Evolutionary conservation across 73 alveolate species (phyloP).

Genomic region (Tetrahymena thermophila): DNA sequence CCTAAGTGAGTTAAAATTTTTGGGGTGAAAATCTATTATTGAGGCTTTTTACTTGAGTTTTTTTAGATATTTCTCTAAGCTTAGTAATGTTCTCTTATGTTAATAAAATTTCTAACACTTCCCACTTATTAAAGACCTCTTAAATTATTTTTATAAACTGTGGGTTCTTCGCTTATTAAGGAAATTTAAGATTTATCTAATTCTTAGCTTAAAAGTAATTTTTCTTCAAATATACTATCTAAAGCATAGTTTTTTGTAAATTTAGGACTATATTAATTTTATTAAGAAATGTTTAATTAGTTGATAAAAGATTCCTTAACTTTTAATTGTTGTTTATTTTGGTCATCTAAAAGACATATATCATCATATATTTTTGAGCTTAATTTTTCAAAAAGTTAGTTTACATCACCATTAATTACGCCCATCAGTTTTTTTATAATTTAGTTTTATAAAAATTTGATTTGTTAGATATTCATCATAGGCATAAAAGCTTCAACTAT

Average conservation of each 20-base stretch:
- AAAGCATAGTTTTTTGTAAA: not conserved
- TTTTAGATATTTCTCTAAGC: not conserved
- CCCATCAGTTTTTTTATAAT: not conserved
- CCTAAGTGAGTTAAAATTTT: not conserved
- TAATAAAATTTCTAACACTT: not conserved
- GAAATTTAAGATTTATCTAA: not conserved
- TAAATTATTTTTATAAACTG: no score
- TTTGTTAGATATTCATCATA: not conserved
- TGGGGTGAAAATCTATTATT: not conserved
- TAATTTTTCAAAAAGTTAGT: not conserved
- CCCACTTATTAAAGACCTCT: not conserved
- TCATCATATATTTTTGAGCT: not conserved
- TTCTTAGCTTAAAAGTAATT: not conserved
- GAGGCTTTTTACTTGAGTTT: not conserved
- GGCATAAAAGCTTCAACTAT: not conserved
- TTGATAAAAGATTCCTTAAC: not conserved
- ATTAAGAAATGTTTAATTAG: not conserved
- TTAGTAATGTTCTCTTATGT: not conserved
- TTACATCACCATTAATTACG: not conserved
- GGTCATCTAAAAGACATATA: not conserved
- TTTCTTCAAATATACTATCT: not conserved
- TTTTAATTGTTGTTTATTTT: no score
- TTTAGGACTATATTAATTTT: not conserved
- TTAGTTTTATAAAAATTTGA: not conserved
- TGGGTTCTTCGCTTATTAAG: not conserved